Conservation (phyloP, 805 yeast genomes). For the Lipomyces yamadae region DNA sequence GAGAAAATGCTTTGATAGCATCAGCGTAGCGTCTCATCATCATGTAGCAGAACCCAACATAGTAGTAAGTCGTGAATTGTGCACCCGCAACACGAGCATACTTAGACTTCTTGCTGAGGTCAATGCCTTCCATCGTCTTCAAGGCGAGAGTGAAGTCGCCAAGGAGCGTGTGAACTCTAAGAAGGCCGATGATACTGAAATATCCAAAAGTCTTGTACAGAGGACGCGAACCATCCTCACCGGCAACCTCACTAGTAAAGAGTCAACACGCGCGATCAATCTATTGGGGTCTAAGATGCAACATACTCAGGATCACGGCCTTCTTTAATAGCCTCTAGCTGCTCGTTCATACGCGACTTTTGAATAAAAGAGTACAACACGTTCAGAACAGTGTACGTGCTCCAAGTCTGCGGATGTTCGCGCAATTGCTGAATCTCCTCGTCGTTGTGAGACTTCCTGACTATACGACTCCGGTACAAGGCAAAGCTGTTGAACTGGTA, state of each 20-base stretch:
- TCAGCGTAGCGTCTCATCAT: slow-evolving; percentile 58
- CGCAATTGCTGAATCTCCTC: slow-evolving; percentile 52
- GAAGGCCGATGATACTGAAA: slow-evolving; percentile 55
- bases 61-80: slow-evolving; percentile 58
- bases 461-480: slow-evolving; percentile 49
- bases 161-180: slow-evolving; percentile 55
- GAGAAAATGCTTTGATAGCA: slow-evolving; percentile 56
- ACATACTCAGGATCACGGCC: slow-evolving; percentile 42
- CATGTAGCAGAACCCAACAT: slow-evolving; percentile 57
- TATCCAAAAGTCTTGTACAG: slow-evolving; percentile 55
- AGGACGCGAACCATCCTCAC: slow-evolving; percentile 52
- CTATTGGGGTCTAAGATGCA: not conserved
- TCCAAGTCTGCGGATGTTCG: slow-evolving; percentile 52
- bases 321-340: slow-evolving; percentile 45
- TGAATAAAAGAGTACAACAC: slow-evolving; percentile 55
- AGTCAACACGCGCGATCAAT: not conserved
- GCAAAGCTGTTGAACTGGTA: slow-evolving; percentile 56
- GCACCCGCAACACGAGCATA: slow-evolving; percentile 56
- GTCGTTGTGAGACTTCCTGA: slow-evolving; percentile 43
- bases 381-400: slow-evolving; percentile 54
- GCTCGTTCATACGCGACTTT: slow-evolving; percentile 50
- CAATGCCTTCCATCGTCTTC: slow-evolving; percentile 55
- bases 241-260: slow-evolving; percentile 45
- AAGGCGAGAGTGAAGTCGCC: slow-evolving; percentile 58
- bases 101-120: slow-evolving; percentile 54